Conservation (phyloP, 164 flowering plant species). For the Pachysandra terminalis region DNA sequence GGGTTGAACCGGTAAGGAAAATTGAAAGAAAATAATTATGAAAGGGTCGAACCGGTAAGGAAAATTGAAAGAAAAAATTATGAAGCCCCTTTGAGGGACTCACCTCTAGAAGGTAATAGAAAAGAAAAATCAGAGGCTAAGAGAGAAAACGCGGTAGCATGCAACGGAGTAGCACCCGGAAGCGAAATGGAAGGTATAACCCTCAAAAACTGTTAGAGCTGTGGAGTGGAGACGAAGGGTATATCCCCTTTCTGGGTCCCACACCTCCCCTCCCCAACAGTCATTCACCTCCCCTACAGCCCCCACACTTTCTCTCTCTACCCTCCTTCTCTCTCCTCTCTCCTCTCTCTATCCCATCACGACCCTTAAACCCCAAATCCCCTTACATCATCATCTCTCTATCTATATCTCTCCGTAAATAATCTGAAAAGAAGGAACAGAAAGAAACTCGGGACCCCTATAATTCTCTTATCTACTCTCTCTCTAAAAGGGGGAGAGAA, state of each 20-base stretch:
- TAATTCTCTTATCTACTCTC: constrained; percentile 2
- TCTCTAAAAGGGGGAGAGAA: constrained; percentile 6
- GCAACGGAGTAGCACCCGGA: constrained; percentile 39
- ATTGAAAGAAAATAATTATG: too few relatives aligned
- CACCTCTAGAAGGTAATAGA: too few relatives aligned
- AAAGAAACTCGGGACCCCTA: neutral
- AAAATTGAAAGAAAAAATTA: too few relatives aligned
- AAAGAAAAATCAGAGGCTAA: too few relatives aligned
- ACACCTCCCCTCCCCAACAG: neutral
- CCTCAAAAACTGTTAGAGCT: constrained; percentile 16
- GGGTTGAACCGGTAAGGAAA: too few relatives aligned
- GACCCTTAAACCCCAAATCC: neutral
- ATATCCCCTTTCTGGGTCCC: neutral
- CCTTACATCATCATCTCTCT: neutral
- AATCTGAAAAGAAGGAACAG: neutral
- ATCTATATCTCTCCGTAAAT: neutral
- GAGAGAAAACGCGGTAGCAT: constrained; percentile 19
- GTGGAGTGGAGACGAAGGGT: too few relatives aligned
- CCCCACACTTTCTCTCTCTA: neutral
- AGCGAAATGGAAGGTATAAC: constrained; percentile 43
- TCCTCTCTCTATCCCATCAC: neutral
- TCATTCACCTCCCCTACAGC: neutral
- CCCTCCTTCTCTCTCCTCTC: neutral
- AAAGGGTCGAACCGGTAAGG: too few relatives aligned
- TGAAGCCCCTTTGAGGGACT: too few relatives aligned